Conservation (phyloP, 495 filamentous ascomycete species). For the Penicillium turbatum region DNA sequence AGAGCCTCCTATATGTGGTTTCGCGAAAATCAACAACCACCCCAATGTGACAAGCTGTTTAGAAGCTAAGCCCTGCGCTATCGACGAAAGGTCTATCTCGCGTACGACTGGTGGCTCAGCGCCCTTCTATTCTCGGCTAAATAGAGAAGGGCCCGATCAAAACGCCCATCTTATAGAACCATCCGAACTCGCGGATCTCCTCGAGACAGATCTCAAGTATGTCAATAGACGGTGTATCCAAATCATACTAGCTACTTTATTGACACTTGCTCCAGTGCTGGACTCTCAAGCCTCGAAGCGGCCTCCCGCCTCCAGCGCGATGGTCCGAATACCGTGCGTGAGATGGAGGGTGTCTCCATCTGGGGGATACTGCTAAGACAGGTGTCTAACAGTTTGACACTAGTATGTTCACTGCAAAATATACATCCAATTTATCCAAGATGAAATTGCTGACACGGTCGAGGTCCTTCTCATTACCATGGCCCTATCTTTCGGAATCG, state of each 20-base stretch:
- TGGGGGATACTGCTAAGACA: slow-evolving; percentile 56
- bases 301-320: slow-evolving; percentile 48
- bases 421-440: not conserved
- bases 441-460: slow-evolving; percentile 8
- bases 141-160: not conserved
- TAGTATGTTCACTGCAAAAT: slow-evolving; percentile 35
- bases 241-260: not conserved
- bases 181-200: slow-evolving; percentile 20
- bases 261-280: slow-evolving; percentile 36
- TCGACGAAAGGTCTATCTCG: slow-evolving; percentile 9
- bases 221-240: not conserved
- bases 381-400: slow-evolving; percentile 61
- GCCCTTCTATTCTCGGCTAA: slow-evolving; percentile 1
- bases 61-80: slow-evolving; percentile 12
- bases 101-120: not conserved
- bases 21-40: slow-evolving; percentile 20
- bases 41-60: slow-evolving; percentile 19
- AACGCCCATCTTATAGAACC: slow-evolving; percentile 31
- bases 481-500: slow-evolving; percentile 74
- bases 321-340: slow-evolving; percentile 58
- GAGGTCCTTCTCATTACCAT: slow-evolving; percentile 81
- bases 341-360: slow-evolving; percentile 51
- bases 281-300: slow-evolving; percentile 53
- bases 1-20: slow-evolving; percentile 44
- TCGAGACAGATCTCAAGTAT: slow-evolving; percentile 32